Conservation (phyloP, 495 filamentous ascomycete species). For the Hypoxylon fuscum region DNA sequence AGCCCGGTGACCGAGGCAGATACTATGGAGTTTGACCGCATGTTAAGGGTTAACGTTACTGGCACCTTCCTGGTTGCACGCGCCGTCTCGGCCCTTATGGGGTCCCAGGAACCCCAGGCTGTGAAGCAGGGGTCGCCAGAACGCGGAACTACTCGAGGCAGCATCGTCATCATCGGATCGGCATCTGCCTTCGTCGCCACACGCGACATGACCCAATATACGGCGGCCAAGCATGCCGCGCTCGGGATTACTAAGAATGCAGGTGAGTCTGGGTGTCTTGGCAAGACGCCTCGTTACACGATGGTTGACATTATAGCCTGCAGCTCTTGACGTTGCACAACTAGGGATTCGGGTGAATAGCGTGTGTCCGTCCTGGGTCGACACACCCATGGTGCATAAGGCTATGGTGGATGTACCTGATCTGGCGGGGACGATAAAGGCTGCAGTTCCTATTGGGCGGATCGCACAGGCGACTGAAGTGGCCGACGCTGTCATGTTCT, state of each 20-base stretch:
- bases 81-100: conserved; percentile 9
- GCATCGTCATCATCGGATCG: conserved; percentile 60
- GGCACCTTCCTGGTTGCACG: conserved; percentile 29
- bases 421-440: conserved; percentile 6
- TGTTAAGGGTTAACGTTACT: background rate
- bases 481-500: conserved; percentile 53
- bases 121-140: conserved; percentile 3
- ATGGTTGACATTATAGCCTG: too few species aligned
- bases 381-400: conserved; percentile 51
- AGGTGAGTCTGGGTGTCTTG: conserved; percentile 36
- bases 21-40: conserved; percentile 12
- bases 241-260: conserved; percentile 58
- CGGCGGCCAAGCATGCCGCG: conserved; percentile 59
- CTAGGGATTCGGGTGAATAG: conserved; percentile 55
- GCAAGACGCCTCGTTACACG: background rate
- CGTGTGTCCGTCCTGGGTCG: conserved; percentile 53
- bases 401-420: background rate
- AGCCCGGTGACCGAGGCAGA: background rate
- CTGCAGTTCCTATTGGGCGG: conserved; percentile 45
- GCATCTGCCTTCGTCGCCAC: conserved; percentile 48
- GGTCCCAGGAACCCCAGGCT: conserved; percentile 6
- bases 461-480: conserved; percentile 53
- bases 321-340: conserved; percentile 47
- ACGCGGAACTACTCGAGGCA: conserved; percentile 44
- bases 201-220: conserved; percentile 48